Evolutionary conservation across 139 green algal species (phyloP), one percentile per base, ranked within the genome.

Genomic region (Desmodesmus armatus): DNA sequence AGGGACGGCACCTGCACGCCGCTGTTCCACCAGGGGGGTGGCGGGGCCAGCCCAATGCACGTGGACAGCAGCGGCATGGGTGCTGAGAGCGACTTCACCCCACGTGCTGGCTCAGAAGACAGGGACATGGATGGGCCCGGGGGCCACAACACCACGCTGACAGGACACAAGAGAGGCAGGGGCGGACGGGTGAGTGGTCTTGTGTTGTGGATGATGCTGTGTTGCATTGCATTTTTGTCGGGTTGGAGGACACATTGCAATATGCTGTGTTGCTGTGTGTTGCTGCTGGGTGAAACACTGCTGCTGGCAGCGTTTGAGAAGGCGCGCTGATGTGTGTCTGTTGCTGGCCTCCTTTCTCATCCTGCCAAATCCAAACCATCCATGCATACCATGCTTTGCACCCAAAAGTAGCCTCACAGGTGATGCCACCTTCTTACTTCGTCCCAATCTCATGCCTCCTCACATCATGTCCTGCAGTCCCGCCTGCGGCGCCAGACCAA

Each of bases 81-180:
- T 80, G n/a, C 33, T 69, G 73, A 67, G 29, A 80, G 73, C 47
- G 73, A 80, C 37, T 13, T 67, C 33, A 80, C 73, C 4, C 73
- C 73, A 35, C 21, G 27, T 40, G 73, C 49, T 74, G 77, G 53
- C n/a, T n/a, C n/a, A n/a, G n/a, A n/a, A n/a, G n/a, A n/a, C n/a
- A n/a, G n/a, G n/a, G n/a, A n/a, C n/a, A n/a, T n/a, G n/a, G n/a
- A n/a, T n/a, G n/a, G n/a, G n/a, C n/a, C n/a, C n/a, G n/a, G n/a
- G n/a, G n/a, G n/a, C n/a, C n/a, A n/a, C n/a, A n/a, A n/a, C n/a
- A n/a, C n/a, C n/a, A n/a, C n/a, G 67, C 80, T 86, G 80, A 74
- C 80, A 31, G 67, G 80, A 23, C 73, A 80, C 51, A 51, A 77
- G 62, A 39, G 58, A 6, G 37, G 35, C 6, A 17, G 58, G 25